Conservation (phyloP, 805 yeast species). For the Brettanomyces nanus region DNA sequence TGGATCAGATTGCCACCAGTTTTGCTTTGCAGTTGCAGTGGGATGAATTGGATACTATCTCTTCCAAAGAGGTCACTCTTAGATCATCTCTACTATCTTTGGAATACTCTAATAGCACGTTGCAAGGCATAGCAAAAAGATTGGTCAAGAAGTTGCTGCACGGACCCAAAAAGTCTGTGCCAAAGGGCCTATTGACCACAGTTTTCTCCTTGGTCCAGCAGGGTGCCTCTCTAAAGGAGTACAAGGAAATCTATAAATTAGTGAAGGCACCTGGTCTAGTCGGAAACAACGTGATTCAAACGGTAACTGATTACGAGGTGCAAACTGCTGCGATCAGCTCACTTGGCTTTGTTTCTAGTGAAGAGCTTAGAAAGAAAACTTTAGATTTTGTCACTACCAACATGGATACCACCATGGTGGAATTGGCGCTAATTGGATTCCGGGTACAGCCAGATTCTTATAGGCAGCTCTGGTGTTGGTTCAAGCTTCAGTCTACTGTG, state of each 20-base stretch:
- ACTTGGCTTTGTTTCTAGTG: conserved; percentile 40
- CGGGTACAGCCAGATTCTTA: conserved; percentile 27
- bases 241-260: conserved; percentile 50
- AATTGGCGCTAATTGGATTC: conserved; percentile 49
- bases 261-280: conserved; percentile 43
- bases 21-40: conserved; percentile 29
- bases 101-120: conserved; percentile 21
- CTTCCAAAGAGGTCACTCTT: conserved; percentile 32
- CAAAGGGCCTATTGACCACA: conserved; percentile 41
- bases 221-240: conserved; percentile 35
- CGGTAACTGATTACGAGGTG: conserved; percentile 25
- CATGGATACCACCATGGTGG: conserved; percentile 47
- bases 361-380: conserved; percentile 41
- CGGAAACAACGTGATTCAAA: conserved; percentile 26
- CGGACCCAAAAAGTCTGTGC: conserved; percentile 45
- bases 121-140: conserved; percentile 28
- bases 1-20: conserved; percentile 10
- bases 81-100: conserved; percentile 37
- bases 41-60: conserved; percentile 23
- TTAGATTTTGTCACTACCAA: conserved; percentile 51
- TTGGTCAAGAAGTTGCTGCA: conserved; percentile 42
- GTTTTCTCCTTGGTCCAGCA: conserved; percentile 26
- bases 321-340: conserved; percentile 51
- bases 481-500: conserved; percentile 37
- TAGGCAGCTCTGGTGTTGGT: conserved; percentile 49